phyloP scores from a whole-genome alignment of 2,329 filamentous ascomycete genomes.

The Neodidymelliopsis sp. region DNA sequence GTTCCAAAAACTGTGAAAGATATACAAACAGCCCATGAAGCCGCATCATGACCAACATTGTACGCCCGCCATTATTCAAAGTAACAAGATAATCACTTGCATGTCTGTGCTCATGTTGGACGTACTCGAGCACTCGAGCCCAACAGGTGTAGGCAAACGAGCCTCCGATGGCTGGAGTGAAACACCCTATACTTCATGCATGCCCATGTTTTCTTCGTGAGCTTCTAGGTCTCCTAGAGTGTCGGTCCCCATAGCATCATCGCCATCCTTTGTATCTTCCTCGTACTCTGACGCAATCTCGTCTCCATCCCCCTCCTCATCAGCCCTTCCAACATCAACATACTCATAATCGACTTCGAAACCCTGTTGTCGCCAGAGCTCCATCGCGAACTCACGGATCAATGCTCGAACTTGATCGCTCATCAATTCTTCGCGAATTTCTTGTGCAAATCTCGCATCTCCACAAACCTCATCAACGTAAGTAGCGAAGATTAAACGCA shows the following conservation, averaged over 20 bases:
- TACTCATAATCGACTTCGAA: conserved; percentile 1
- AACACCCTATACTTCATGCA: too few relatives aligned
- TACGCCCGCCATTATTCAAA: too few relatives aligned
- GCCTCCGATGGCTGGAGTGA: too few relatives aligned
- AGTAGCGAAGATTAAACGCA: neutral
- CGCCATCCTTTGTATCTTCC: neutral
- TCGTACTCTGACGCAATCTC: neutral
- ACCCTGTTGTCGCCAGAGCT: neutral
- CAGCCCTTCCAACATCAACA: neutral
- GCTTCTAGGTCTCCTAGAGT: too few relatives aligned
- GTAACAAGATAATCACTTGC: too few relatives aligned
- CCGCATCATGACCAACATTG: too few relatives aligned
- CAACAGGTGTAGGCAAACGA: too few relatives aligned
- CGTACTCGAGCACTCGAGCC: too few relatives aligned
- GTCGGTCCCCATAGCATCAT: neutral
- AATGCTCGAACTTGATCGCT: neutral
- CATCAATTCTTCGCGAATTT: neutral
- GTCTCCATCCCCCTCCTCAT: neutral
- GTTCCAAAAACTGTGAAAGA: too few relatives aligned
- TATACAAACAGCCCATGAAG: too few relatives aligned
- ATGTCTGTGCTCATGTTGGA: too few relatives aligned
- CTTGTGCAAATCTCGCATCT: neutral
- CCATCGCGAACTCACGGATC: neutral
- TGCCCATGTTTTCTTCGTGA: too few relatives aligned
- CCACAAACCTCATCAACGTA: neutral